phyloP scores from a whole-genome alignment of 345 rosid genomes.

The Rhizophora mangle region DNA sequence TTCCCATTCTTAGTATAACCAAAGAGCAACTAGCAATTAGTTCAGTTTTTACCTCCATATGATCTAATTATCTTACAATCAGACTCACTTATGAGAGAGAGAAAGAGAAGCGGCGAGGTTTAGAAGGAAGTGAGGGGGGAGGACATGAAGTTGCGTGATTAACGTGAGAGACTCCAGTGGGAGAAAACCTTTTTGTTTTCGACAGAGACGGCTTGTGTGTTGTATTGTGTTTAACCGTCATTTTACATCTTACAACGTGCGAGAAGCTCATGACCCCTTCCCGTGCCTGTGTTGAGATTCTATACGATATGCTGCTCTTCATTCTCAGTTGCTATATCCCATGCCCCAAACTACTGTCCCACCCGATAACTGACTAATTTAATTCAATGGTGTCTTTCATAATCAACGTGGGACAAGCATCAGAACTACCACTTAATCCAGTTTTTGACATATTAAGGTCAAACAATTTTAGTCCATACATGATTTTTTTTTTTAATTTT shows the following conservation, averaged over 20 bases:
- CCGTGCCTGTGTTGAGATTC: not conserved
- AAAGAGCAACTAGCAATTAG: too few relatives aligned
- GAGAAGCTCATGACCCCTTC: slow-evolving; percentile 45
- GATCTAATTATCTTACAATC: too few relatives aligned
- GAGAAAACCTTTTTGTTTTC: not conserved
- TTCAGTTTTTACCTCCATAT: too few relatives aligned
- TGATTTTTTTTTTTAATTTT: too few relatives aligned
- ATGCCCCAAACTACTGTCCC: not conserved
- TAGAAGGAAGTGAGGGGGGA: not conserved
- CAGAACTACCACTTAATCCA: too few relatives aligned
- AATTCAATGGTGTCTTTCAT: too few relatives aligned
- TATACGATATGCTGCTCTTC: slow-evolving; percentile 13
- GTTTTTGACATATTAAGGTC: too few relatives aligned
- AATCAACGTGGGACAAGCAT: too few relatives aligned
- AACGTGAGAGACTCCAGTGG: not conserved
- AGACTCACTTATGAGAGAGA: too few relatives aligned
- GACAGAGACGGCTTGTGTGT: not conserved
- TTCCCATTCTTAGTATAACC: too few relatives aligned
- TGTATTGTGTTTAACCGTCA: slow-evolving; percentile 29
- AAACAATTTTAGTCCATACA: too few relatives aligned
- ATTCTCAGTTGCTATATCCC: not conserved
- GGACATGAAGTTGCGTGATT: slow-evolving; percentile 2
- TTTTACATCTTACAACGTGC: slow-evolving; percentile 27
- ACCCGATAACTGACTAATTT: not conserved
- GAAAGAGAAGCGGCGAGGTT: not conserved